Evolutionary conservation across 495 filamentous ascomycete genomes (phyloP).

Genomic region (Glarea lozoyensis): DNA sequence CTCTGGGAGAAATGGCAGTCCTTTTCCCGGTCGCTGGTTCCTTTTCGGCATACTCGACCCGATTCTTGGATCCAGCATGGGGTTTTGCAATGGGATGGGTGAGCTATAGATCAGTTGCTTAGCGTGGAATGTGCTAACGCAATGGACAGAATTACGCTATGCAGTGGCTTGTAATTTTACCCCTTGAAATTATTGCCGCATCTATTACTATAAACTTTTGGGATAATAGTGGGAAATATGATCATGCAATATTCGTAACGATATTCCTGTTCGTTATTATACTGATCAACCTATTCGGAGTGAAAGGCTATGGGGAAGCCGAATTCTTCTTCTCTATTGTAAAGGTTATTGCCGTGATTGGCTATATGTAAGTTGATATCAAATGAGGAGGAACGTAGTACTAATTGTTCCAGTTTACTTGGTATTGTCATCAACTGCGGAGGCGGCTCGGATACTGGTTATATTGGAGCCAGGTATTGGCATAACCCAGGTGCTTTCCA

Average conservation of each 20-base stretch:
- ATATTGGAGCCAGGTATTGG: constrained; percentile 85
- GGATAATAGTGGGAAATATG: constrained; percentile 44
- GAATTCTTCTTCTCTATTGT: constrained; percentile 82
- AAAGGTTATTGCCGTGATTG: constrained; percentile 81
- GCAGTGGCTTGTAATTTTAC: constrained; percentile 86
- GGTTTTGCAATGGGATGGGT: constrained; percentile 95
- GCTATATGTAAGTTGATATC: constrained; percentile 82
- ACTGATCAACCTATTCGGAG: constrained; percentile 76
- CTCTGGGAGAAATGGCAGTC: constrained; percentile 77
- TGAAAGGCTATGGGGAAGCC: constrained; percentile 83
- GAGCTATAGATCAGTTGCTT: constrained; percentile 35
- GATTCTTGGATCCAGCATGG: constrained; percentile 92
- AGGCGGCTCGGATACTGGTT: constrained; percentile 57
- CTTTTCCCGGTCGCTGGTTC: constrained; percentile 82
- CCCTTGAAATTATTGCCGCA: constrained; percentile 84
- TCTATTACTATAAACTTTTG: constrained; percentile 85
- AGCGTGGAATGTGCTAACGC: constrained; percentile 26
- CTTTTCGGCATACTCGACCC: constrained; percentile 85
- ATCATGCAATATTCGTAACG: constrained; percentile 75
- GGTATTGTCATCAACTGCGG: constrained; percentile 74
- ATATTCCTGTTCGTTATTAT: constrained; percentile 71
- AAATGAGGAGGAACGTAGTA: no score
- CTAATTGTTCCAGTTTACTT: constrained; percentile 39
- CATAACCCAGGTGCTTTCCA: constrained; percentile 77
- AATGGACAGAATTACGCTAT: constrained; percentile 59